Conservation (phyloP, 768 basidiomycete genomes). For the Termitomyces sp. region DNA sequence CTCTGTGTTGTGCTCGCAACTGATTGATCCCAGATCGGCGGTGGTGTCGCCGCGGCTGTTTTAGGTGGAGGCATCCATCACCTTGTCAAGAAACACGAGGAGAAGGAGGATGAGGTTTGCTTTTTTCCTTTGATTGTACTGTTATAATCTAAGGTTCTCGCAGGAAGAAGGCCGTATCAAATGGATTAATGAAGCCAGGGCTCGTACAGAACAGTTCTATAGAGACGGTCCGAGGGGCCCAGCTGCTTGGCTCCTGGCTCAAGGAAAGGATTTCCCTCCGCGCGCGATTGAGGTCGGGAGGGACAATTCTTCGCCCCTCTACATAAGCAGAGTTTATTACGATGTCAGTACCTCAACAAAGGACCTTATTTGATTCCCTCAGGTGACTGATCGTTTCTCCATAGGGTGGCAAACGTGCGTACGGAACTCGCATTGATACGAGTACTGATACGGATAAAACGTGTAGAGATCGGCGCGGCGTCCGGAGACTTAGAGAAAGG, state of each 20-base stretch:
- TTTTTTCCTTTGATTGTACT: background rate
- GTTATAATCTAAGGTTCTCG: background rate
- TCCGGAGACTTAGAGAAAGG: conserved; percentile 56
- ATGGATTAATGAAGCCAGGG: conserved; percentile 58
- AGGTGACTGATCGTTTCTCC: conserved; percentile 4
- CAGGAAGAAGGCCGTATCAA: conserved; percentile 47
- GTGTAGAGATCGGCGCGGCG: conserved; percentile 65
- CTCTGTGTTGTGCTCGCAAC: conserved; percentile 1
- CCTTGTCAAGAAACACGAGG: conserved; percentile 34
- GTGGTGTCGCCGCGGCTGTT: conserved; percentile 40
- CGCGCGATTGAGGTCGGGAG: conserved; percentile 56
- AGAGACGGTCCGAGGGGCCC: conserved; percentile 41
- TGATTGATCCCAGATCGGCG: conserved; percentile 49
- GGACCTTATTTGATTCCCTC: background rate
- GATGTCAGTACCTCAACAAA: conserved; percentile 39
- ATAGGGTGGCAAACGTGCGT: conserved; percentile 61
- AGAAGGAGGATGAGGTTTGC: conserved; percentile 54
- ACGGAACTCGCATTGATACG: conserved; percentile 33
- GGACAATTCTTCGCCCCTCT: conserved; percentile 50
- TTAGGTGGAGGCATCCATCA: conserved; percentile 6
- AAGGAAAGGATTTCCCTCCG: conserved; percentile 57
- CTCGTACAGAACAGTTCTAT: conserved; percentile 49
- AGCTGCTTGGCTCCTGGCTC: conserved; percentile 58
- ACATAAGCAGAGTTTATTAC: conserved; percentile 55
- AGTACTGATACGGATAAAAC: conserved; percentile 3